phyloP scores from a whole-genome alignment of 306 rosid genomes.

The Mimosa bimucronata region DNA sequence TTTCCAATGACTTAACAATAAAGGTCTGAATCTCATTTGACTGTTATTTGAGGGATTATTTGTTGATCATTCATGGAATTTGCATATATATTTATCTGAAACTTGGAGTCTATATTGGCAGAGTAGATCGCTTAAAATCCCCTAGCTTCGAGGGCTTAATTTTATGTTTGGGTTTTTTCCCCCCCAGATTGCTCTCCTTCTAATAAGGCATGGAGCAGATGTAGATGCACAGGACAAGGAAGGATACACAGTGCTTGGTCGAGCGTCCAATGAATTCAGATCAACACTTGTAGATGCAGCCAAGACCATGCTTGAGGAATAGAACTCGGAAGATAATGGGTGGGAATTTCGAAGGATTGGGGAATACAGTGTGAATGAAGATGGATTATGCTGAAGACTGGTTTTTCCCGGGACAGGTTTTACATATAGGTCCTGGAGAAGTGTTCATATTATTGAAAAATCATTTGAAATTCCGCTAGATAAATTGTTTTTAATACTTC shows the following conservation, averaged over 20 bases:
- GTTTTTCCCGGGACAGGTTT: conserved; percentile 1
- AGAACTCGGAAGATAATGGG: conserved; percentile 21
- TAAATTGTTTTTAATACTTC: background rate
- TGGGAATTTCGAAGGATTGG: background rate
- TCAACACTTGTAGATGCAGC: conserved; percentile 77
- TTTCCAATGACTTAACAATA: background rate
- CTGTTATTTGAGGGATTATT: background rate
- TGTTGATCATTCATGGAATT: background rate
- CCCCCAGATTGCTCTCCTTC: conserved; percentile 77
- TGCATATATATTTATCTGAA: background rate
- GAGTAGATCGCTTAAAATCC: conserved; percentile 9
- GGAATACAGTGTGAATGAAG: conserved; percentile 1
- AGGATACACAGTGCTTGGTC: conserved; percentile 95
- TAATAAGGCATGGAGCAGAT: conserved; percentile 92
- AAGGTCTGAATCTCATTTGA: background rate
- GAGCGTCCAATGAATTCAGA: conserved; percentile 68
- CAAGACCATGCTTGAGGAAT: conserved; percentile 81
- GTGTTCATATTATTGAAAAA: background rate
- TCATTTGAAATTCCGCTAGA: background rate
- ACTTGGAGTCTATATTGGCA: background rate
- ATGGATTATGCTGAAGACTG: conserved; percentile 14
- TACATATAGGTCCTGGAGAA: conserved; percentile 3
- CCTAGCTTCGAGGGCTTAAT: conserved; percentile 10
- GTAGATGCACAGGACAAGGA: conserved; percentile 89
- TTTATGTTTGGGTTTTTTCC: conserved; percentile 14